Base-by-base conservation (phyloP, 495 filamentous ascomycete genomes). In the Penicillium roqueforti region DNA sequence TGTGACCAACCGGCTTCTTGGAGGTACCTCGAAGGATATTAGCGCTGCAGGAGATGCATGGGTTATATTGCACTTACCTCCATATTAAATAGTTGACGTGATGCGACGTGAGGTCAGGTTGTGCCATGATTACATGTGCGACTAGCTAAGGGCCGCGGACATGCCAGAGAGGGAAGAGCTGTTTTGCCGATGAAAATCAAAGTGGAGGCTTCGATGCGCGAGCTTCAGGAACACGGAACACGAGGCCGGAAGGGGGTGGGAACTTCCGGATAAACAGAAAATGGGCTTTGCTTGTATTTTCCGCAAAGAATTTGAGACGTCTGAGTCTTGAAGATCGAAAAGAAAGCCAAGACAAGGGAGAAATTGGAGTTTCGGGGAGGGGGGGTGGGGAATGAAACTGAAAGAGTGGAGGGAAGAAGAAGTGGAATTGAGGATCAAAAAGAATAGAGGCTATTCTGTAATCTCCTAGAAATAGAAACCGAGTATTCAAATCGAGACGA, bases 1-100 rank as follows among this genome's bases (percentile, higher is more conserved):
- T 8, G 58, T 58, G 53, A 85, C 85, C 61, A 81, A 95, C 89
- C 89, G 76, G 85, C 88, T 81, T 95, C 89, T 73, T 92, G 82
- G 60, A 95, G 83, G 73, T 92, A 95, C 71, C 89, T 95, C 37
- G 69, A 62, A 56, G 55, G 11, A 39, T 47, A 38, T 53, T 58
- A 56, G 53, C 68, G 76, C 65, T 69, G 67, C 16, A 38, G n/a
- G 13, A 42, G n/a, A n/a, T 47, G n/a, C 44, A 48, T 36, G 34
- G 1, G 44, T 13, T 39, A 14, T 14, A 48, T 39, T n/a, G 58
- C 61, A 82, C 89, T 72, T 82, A 97, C 89, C 91, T 91, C 89
- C 91, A 96, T 78, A 98, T 89, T 76, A 98, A 80, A 80, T 92
- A 97, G 81, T 97, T 98, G 77, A 97, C 83, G 76, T 92, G 87